Percentiles rank a stretch among this genome's conserved stretches.
phyloP scores from a whole-genome alignment of 495 filamentous ascomycete species.

The Talaromyces trachyspermus region DNA sequence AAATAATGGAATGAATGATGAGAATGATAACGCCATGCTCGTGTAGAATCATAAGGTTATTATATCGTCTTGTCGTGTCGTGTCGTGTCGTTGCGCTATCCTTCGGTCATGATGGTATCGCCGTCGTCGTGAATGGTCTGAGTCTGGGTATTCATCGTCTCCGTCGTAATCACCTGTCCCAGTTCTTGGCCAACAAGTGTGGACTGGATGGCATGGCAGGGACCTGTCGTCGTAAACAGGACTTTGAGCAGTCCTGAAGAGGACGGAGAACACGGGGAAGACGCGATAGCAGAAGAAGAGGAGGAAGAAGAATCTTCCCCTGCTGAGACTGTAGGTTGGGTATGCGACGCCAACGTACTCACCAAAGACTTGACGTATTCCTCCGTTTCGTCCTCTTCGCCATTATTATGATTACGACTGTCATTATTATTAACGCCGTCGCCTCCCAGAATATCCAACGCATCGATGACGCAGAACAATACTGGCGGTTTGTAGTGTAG shows the following conservation, averaged over 20 bases:
- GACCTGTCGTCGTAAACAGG: constrained; percentile 34
- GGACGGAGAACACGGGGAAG: too few relatives aligned
- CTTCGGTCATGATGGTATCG: neutral
- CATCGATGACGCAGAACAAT: constrained; percentile 37
- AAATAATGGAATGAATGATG: too few relatives aligned
- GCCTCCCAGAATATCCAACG: constrained; percentile 31
- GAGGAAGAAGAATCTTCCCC: too few relatives aligned
- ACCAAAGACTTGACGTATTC: constrained; percentile 29
- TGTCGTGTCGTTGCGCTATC: too few relatives aligned
- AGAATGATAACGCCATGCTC: too few relatives aligned
- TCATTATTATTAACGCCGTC: constrained; percentile 11
- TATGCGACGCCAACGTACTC: constrained; percentile 31
- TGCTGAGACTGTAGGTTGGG: constrained; percentile 1
- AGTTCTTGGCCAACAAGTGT: neutral
- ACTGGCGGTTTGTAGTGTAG: constrained; percentile 35
- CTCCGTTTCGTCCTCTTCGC: constrained; percentile 16
- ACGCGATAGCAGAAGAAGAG: too few relatives aligned
- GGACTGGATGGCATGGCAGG: neutral
- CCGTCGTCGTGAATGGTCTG: neutral
- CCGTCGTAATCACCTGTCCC: neutral
- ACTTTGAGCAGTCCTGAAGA: constrained; percentile 35
- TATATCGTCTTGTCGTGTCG: too few relatives aligned
- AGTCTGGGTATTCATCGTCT: neutral
- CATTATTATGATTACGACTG: too few relatives aligned
- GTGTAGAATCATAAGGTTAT: too few relatives aligned